Conservation (phyloP, 1,284 basidiomycete genomes). For the Fomitopsis pinicola region DNA sequence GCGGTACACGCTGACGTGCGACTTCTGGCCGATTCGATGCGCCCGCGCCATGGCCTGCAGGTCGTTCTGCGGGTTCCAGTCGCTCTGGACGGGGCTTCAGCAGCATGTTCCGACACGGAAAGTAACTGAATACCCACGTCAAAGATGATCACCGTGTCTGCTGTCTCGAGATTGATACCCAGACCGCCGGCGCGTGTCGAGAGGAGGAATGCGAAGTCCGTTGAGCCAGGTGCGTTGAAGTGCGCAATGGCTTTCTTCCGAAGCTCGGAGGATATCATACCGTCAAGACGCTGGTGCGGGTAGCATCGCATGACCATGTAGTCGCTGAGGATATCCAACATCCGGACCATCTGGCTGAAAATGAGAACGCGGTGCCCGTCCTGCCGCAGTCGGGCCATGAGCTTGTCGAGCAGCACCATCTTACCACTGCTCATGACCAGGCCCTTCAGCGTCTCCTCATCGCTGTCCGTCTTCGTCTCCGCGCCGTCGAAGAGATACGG, state of each 20-base stretch:
- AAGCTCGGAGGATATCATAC: constrained; percentile 71
- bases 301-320: constrained; percentile 92
- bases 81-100: constrained; percentile 50
- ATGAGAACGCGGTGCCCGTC: constrained; percentile 97
- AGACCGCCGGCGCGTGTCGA: constrained; percentile 97
- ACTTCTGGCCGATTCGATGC: constrained; percentile 96
- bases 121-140: constrained; percentile 59
- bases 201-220: constrained; percentile 78
- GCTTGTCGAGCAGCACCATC: constrained; percentile 94
- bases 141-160: constrained; percentile 98
- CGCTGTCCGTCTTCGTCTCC: constrained; percentile 70
- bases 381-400: constrained; percentile 83
- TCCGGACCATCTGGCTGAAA: constrained; percentile 99
- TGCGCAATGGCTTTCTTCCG: constrained; percentile 84
- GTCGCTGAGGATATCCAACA: constrained; percentile 98
- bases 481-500: constrained; percentile 98
- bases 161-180: constrained; percentile 98
- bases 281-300: constrained; percentile 72
- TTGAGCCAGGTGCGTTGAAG: constrained; percentile 71
- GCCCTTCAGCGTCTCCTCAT: constrained; percentile 90
- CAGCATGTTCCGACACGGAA: constrained; percentile 20
- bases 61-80: constrained; percentile 98
- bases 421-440: constrained; percentile 98
- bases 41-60: constrained; percentile 98
- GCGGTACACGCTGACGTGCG: constrained; percentile 97